Conservation (phyloP, 1,284 basidiomycete species). For the Apiotrichum gracile region DNA sequence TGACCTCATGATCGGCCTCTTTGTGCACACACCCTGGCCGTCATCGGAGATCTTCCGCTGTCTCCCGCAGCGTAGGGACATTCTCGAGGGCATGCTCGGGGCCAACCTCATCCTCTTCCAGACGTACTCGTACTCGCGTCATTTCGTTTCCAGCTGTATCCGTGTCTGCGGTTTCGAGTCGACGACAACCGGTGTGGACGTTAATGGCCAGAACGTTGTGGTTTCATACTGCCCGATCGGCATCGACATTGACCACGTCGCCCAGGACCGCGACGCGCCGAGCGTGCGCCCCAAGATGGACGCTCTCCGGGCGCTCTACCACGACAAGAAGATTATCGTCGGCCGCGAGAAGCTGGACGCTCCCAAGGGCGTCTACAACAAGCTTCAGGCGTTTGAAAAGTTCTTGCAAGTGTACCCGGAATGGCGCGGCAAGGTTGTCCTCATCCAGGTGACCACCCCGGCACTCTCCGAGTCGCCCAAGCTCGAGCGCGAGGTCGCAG, state of each 20-base stretch:
- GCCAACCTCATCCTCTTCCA: constrained; percentile 96
- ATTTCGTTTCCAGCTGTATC: constrained; percentile 91
- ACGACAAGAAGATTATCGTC: constrained; percentile 97
- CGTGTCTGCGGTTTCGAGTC: constrained; percentile 95
- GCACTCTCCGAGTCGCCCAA: constrained; percentile 88
- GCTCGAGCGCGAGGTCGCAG: constrained; percentile 87
- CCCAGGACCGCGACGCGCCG: constrained; percentile 67
- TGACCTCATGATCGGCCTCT: constrained; percentile 69
- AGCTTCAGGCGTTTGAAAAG: constrained; percentile 94
- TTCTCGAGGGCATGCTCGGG: constrained; percentile 96
- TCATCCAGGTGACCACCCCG: constrained; percentile 85
- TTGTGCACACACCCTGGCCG: constrained; percentile 96
- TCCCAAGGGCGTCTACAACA: constrained; percentile 95
- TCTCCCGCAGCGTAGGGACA: constrained; percentile 80
- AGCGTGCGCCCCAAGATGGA: constrained; percentile 86
- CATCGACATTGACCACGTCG: constrained; percentile 88
- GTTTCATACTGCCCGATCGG: constrained; percentile 93
- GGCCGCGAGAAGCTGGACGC: constrained; percentile 98
- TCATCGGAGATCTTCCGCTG: constrained; percentile 94
- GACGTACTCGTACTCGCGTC: constrained; percentile 93
- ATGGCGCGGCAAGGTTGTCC: constrained; percentile 79
- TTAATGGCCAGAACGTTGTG: constrained; percentile 76
- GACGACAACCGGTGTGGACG: constrained; percentile 75
- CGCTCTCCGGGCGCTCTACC: constrained; percentile 76
- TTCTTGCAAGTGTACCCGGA: constrained; percentile 89